Evolutionary conservation across 495 filamentous ascomycete genomes (phyloP), one percentile per base, ranked within the genome.

Genomic region (Aspergillus kassunensis): DNA sequence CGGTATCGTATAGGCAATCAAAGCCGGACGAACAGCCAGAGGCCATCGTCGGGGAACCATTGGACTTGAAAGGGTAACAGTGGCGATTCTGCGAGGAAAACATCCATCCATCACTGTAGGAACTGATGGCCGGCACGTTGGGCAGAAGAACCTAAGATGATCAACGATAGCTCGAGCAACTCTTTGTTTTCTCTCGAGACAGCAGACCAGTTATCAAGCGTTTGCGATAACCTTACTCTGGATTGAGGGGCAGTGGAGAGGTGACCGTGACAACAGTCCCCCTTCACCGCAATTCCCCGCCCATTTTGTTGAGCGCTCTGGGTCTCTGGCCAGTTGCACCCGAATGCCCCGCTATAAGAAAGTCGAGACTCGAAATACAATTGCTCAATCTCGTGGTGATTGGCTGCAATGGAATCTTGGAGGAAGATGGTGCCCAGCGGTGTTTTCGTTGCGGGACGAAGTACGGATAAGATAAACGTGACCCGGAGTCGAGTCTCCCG

Each of bases 391-490:
- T 8, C 19, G 20, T 13, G 12, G 19, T 46, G 44, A 46, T 46
- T 46, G 44, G 44, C 44, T 46, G 20, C n/a, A 13, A 23, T 35
- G 44, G 29, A 11, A 24, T 21, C 18, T 20, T 20, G 21, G 37
- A 41, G 37, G n/a, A 23, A 6, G 27, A 20, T 49, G 16, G 33
- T 9, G 20, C n/a, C n/a, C n/a, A n/a, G n/a, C n/a, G n/a, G n/a
- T 27, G 34, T 39, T 23, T 4, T 49, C 20, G 6, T 19, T 48
- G 42, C 40, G 23, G 50, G 50, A 29, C 4, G 3, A 12, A 7
- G 25, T 19, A 30, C 51, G 51, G 51, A 53, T 46, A 46, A 53
- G 35, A 39, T 35, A 37, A 53, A 53, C 51, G 51, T 53, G 51
- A 53, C 42, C 46, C 25, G 49, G 37, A 36, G 23, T 37, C 33